Evolutionary conservation across 1,284 basidiomycete genomes (phyloP).

Genomic region (Fomitiporia mediterranea): DNA sequence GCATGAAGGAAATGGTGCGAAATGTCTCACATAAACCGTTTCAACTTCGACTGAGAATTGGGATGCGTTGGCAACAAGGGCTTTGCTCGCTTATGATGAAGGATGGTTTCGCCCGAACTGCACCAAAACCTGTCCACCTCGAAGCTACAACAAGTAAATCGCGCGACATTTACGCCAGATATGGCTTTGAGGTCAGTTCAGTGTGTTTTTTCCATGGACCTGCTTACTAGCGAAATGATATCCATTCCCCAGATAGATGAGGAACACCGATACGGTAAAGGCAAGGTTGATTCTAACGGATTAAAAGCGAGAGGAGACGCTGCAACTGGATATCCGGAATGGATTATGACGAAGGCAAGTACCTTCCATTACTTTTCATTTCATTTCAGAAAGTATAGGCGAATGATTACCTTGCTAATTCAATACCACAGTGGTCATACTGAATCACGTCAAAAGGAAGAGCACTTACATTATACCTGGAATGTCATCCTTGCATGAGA

Average conservation of each 20-base stretch:
- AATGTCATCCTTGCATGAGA: no score
- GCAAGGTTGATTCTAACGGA: conserved; percentile 21
- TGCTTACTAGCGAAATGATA: not conserved
- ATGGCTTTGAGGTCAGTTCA: conserved; percentile 22
- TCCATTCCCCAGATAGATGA: conserved; percentile 18
- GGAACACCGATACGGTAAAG: conserved; percentile 23
- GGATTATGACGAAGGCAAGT: conserved; percentile 25
- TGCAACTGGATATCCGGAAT: conserved; percentile 22
- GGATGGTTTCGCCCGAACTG: conserved; percentile 22
- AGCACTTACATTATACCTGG: no score
- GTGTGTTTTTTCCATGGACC: not conserved
- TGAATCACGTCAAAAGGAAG: no score
- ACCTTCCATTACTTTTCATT: no score
- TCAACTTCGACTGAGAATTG: not conserved
- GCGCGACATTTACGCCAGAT: conserved; percentile 23
- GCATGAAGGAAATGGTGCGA: conserved; percentile 18
- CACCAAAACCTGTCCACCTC: conserved; percentile 23
- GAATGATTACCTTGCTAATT: no score
- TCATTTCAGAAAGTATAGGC: no score
- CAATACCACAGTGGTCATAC: no score
- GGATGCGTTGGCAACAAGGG: conserved; percentile 11
- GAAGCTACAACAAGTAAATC: conserved; percentile 22
- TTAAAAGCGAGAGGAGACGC: conserved; percentile 19
- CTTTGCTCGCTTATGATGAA: conserved; percentile 20
- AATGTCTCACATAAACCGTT: no score